A percentile compares a stretch with the other conserved stretches of the same genome.
Evolutionary conservation across 202 grass and related monocot species (phyloP).

Genomic region (Musa balbisiana): DNA sequence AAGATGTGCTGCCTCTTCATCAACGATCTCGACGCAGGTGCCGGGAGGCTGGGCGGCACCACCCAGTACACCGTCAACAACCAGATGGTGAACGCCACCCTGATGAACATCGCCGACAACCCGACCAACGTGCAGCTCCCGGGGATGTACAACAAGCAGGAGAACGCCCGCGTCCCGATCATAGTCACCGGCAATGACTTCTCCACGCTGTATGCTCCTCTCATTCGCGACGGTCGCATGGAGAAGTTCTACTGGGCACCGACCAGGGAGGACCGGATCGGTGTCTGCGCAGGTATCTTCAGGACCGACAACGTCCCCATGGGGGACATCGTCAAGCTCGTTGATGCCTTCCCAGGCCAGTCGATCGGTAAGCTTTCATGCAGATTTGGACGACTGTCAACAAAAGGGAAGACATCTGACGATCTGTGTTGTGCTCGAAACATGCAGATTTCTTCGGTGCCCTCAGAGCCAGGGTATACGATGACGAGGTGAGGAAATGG

Average conservation of each 20-base stretch:
- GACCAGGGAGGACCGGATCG: conserved; percentile 75
- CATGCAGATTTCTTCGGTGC: conserved; percentile 75
- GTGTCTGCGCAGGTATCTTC: conserved; percentile 81
- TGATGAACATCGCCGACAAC: conserved; percentile 98
- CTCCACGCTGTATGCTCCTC: conserved; percentile 85
- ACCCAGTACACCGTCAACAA: conserved; percentile 98
- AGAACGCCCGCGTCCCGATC: conserved; percentile 85
- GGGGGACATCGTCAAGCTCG: conserved; percentile 44
- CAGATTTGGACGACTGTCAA: not conserved
- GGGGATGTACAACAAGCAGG: conserved; percentile 93
- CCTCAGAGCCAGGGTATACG: conserved; percentile 71
- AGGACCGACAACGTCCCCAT: conserved; percentile 48
- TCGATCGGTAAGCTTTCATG: conserved; percentile 40
- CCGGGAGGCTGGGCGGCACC: conserved; percentile 76
- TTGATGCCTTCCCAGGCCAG: conserved; percentile 81
- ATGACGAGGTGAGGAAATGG: conserved; percentile 93
- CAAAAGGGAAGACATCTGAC: not conserved
- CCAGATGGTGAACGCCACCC: conserved; percentile 98
- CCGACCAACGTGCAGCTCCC: conserved; percentile 97
- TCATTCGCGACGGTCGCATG: conserved; percentile 94
- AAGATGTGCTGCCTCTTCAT: conserved; percentile 98
- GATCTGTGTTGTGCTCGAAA: not conserved
- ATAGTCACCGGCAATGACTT: conserved; percentile 93
- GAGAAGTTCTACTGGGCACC: conserved; percentile 99
- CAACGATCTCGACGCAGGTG: conserved; percentile 92